These are phyloP conservation scores for Gliomastix tumulicola DNA, from an alignment of 2,329 filamentous ascomycete genomes.

Conservation along the genomic window DNA sequence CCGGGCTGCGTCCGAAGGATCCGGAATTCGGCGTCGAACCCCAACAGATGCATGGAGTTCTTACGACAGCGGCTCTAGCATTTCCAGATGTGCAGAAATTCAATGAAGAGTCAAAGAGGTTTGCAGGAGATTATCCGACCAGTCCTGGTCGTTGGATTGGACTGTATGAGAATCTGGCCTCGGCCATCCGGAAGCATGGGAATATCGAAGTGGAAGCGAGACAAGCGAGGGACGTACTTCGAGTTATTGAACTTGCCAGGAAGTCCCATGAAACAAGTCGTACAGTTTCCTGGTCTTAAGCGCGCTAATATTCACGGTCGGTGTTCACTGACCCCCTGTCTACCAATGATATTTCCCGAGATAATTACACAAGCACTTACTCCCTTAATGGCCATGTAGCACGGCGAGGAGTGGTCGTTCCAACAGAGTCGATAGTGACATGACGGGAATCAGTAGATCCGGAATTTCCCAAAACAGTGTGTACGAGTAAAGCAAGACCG, in stretches of 20 bases:
- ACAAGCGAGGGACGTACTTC: slow-evolving; percentile 45
- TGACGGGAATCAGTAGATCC: no score
- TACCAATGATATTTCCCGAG: no score
- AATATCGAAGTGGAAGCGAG: slow-evolving; percentile 43
- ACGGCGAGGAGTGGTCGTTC: no score
- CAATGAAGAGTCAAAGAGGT: slow-evolving; percentile 20
- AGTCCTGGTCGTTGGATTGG: slow-evolving; percentile 28
- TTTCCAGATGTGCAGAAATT: slow-evolving; percentile 17
- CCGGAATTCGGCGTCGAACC: slow-evolving; percentile 57
- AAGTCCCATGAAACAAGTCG: slow-evolving; percentile 24
- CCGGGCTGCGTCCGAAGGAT: slow-evolving; percentile 54
- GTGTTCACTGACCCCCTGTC: no score
- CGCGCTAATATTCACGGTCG: no score
- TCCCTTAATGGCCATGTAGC: no score
- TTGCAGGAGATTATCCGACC: slow-evolving; percentile 27
- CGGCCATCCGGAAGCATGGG: slow-evolving; percentile 38
- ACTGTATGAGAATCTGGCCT: slow-evolving; percentile 34
- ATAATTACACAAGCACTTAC: no score
- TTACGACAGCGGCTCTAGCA: slow-evolving; percentile 30
- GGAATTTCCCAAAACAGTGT: no score
- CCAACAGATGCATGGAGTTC: slow-evolving; percentile 14
- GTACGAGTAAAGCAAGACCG: no score
- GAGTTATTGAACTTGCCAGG: slow-evolving; percentile 41
- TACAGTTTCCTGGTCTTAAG: slow-evolving; percentile 22
- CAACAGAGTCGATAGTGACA: no score